phyloP scores from a whole-genome alignment of 2,329 filamentous ascomycete species.

The Verticillium klebahnii region DNA sequence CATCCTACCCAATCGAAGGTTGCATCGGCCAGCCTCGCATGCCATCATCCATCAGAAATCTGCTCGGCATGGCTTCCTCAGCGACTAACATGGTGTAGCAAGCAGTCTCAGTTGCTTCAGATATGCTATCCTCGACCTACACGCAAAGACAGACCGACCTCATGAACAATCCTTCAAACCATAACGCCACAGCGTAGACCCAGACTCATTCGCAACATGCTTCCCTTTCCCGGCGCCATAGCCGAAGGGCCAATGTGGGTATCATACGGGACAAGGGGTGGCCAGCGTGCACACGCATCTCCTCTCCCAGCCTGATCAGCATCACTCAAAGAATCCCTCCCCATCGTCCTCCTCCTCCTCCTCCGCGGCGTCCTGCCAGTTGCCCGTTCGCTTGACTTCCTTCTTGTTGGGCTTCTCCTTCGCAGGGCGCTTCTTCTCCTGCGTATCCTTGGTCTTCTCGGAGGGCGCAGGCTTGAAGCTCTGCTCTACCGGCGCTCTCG shows the following conservation, averaged over 20 bases:
- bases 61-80: not conserved
- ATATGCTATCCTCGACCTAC: not conserved
- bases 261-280: not conserved
- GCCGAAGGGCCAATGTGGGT: not conserved
- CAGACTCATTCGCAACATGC: not conserved
- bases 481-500: conserved; percentile 4
- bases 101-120: not conserved
- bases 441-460: conserved; percentile 12
- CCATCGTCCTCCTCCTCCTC: conserved; percentile 46
- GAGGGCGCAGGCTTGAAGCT: conserved; percentile 9
- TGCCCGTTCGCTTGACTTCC: conserved; percentile 29
- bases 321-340: conserved; percentile 54
- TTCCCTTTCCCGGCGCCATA: not conserved
- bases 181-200: not conserved
- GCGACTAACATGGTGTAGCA: not conserved
- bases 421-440: conserved; percentile 16
- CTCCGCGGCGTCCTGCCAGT: conserved; percentile 25
- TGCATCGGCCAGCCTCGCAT: not conserved
- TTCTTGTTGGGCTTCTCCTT: conserved; percentile 11
- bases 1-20: not conserved
- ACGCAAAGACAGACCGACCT: not conserved
- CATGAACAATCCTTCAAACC: not conserved
- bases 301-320: conserved; percentile 4
- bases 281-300: not conserved
- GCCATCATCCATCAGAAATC: not conserved